Base-by-base conservation (phyloP, 208 protist genomes). In the Wallacemonas rigidus region DNA sequence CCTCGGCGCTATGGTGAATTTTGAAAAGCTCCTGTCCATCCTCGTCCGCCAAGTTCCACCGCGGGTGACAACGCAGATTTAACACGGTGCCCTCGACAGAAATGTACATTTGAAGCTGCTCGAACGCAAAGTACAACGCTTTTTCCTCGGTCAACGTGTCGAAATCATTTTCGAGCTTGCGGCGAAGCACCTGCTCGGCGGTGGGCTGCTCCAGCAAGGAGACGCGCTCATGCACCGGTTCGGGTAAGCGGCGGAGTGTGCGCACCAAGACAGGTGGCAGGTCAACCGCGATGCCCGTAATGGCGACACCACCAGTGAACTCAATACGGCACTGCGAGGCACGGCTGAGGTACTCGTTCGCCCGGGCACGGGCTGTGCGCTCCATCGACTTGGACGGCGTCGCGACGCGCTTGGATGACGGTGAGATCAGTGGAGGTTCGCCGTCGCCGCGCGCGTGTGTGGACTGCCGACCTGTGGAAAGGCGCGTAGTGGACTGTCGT, bases 81-180 rank as follows among this genome's bases (percentile, higher is more conserved):
- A 92, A 72, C 64, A 97, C 76, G 1, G 79, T 81, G 17, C 88
- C 83, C 35, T 96, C 92, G 14, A 97, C 84, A 39, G 81, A 82
- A 6, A 97, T 73, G 71, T 90, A 97, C 74, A 97, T 73, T 58
- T 93, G 83, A 45, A 97, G 74, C 38, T 79, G 64, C 51, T 89
- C 64, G 43, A 94, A 89, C 2, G 76, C 88, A 67, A 83, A 92
- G 79, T 82, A 97, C 17, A 95, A 82, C 6, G 92, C 92, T 70
- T 85, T 87, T 35, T 95, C 83, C 44, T 92, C 83, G 2, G 82
- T 91, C 38, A 97, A 72, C 39, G 77, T 62, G 61, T 93, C 75
- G 68, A 97, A 97, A 36, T 79, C 71, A 67, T 97, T 97, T 62
- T 92, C 89, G 48, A 97, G 78, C 51, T 70, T 39, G 5, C 89